These are phyloP conservation scores for Clitopilus passeckerianus DNA, from an alignment of 768 basidiomycete species.

Conservation along the genomic window DNA sequence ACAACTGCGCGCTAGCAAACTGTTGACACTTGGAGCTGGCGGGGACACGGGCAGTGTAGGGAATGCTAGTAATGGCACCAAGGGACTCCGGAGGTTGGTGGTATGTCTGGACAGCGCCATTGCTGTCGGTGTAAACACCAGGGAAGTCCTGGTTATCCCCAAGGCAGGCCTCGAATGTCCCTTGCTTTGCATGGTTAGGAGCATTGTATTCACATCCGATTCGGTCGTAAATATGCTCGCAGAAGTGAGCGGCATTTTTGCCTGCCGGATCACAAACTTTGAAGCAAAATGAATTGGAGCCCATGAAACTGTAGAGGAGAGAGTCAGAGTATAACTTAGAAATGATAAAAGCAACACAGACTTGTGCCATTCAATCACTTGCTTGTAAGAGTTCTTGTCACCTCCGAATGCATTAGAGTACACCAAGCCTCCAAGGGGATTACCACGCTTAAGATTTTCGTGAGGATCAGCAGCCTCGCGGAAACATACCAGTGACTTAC, in stretches of 20 bases:
- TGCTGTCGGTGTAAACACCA: slow-evolving; percentile 34
- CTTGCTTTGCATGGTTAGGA: slow-evolving; percentile 54
- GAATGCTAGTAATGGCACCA: slow-evolving; percentile 29
- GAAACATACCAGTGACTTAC: slow-evolving; percentile 3
- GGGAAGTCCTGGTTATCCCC: slow-evolving; percentile 59
- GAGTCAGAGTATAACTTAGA: too few species aligned
- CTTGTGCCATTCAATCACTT: slow-evolving; percentile 69
- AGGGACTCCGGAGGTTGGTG: slow-evolving; percentile 31
- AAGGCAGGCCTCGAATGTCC: slow-evolving; percentile 59
- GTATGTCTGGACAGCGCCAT: slow-evolving; percentile 34
- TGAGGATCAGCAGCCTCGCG: neutral
- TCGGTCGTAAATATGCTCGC: slow-evolving; percentile 72
- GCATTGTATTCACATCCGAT: slow-evolving; percentile 74
- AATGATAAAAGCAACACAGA: slow-evolving; percentile 18
- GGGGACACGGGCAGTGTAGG: slow-evolving; percentile 31
- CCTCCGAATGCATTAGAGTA: slow-evolving; percentile 53
- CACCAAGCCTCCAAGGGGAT: slow-evolving; percentile 69
- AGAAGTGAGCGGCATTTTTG: slow-evolving; percentile 43
- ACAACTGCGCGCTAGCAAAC: slow-evolving; percentile 25
- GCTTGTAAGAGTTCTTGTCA: slow-evolving; percentile 38
- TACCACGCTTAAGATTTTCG: slow-evolving; percentile 51
- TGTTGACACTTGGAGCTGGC: slow-evolving; percentile 28
- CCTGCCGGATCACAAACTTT: slow-evolving; percentile 65
- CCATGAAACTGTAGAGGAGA: slow-evolving; percentile 54
- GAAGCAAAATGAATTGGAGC: slow-evolving; percentile 58